Evolutionary conservation across 768 basidiomycete species (phyloP).

Genomic region (Heimioporus sp.): DNA sequence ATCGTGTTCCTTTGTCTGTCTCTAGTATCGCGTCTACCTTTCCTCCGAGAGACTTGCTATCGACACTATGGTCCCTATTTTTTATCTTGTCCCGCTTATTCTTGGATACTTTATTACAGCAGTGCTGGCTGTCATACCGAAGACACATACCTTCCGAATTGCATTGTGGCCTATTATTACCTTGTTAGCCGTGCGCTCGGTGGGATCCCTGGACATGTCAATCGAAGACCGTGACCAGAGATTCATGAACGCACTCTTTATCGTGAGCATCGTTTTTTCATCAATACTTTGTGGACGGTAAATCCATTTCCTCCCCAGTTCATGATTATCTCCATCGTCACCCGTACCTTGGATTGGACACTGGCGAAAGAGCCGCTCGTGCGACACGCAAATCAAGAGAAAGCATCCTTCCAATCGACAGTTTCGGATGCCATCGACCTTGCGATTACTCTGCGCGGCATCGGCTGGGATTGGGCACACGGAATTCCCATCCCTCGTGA

Average conservation of each 20-base stretch:
- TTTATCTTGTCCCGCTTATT: slow-evolving; percentile 40
- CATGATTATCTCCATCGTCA: slow-evolving; percentile 2
- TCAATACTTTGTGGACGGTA: neutral
- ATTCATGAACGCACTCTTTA: slow-evolving; percentile 4
- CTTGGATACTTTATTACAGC: slow-evolving; percentile 49
- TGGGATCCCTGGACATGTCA: slow-evolving; percentile 11
- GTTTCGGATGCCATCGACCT: slow-evolving; percentile 49
- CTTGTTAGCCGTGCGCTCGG: slow-evolving; percentile 40
- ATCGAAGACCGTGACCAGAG: neutral
- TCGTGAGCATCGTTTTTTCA: slow-evolving; percentile 2
- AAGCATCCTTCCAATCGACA: neutral
- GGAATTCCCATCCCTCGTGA: slow-evolving; percentile 25
- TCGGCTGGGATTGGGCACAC: slow-evolving; percentile 58
- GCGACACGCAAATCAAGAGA: neutral
- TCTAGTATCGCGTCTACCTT: too few species aligned
- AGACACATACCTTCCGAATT: slow-evolving; percentile 43
- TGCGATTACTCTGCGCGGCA: slow-evolving; percentile 49
- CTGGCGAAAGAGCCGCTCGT: neutral
- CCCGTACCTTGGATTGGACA: slow-evolving; percentile 1
- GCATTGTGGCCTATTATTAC: slow-evolving; percentile 46
- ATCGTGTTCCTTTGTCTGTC: too few species aligned
- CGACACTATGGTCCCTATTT: slow-evolving; percentile 21
- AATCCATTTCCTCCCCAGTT: slow-evolving; percentile 4
- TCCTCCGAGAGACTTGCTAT: too few species aligned
- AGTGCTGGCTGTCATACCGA: slow-evolving; percentile 44